Base-by-base conservation (phyloP, 2,329 filamentous ascomycete genomes). In the Fusarium sp. region DNA sequence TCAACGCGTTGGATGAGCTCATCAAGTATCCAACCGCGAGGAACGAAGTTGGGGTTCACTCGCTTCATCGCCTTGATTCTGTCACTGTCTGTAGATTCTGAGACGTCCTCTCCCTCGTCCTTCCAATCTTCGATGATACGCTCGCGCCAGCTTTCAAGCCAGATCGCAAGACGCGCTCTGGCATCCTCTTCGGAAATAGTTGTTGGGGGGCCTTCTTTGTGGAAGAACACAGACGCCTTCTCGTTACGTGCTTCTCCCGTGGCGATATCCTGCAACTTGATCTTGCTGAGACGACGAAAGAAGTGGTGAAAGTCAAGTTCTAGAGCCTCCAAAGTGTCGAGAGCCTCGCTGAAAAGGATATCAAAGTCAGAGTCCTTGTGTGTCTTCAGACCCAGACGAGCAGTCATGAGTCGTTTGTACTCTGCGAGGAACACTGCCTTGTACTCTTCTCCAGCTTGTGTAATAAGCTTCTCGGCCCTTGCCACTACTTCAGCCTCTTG, bases 241-340 rank as follows among this genome's bases (percentile, higher is more conserved):
- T 90, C 86, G 70, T 88, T 88, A 59, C 94, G 86, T 53, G 86
- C 84, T 25, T 92, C 88, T 32, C 92, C 88, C 0, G 90, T 92
- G 33, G 89, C 87, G 11, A 97, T 79, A 9, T 94, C 89, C 2
- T 82, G 82, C 3, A 94, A 69, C 37, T 84, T 88, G 23, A 97
- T 79, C 25, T 84, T 82, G 59, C 92, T 92, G 1, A 99, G 86
- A 13, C 92, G 89, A 43, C 97, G 89, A 87, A 98, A 98, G 80
- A 97, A 96, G 78, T 97, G 93, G 79, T 97, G 94, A 82, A 98
- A 99, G 81, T 99, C 96, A 5, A 99, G 85, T 79, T 97, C 93
- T 23, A 95, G 84, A 2, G 89, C 88, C 80, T 97, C 93, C 82
- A 99, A 87, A 0, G 90, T 91, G 80, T 98, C 94, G 1, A 99